These are phyloP conservation scores for Leccinum fuscescens DNA, from an alignment of 1,284 basidiomycete species.

Conservation along the genomic window DNA sequence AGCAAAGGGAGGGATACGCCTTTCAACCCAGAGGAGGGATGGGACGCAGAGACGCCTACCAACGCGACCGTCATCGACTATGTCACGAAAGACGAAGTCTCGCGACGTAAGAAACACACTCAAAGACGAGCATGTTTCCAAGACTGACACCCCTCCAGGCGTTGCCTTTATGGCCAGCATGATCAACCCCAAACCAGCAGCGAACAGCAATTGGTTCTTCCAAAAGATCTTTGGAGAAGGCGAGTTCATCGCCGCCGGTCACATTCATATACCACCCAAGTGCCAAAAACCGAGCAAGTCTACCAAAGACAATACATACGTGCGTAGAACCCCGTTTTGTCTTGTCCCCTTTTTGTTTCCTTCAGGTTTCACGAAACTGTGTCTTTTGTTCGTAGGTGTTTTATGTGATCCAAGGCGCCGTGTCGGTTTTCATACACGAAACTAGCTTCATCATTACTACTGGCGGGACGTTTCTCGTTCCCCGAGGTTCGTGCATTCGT, in stretches of 20 bases:
- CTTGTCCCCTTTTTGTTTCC: not conserved
- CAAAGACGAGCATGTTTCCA: not conserved
- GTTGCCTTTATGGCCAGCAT: constrained; percentile 73
- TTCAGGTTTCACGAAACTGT: not conserved
- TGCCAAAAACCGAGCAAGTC: constrained; percentile 84
- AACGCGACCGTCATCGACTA: constrained; percentile 73
- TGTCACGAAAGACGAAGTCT: constrained; percentile 56
- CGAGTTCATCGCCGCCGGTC: constrained; percentile 88
- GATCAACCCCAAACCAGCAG: constrained; percentile 57
- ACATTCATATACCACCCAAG: constrained; percentile 77
- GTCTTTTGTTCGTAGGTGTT: constrained; percentile 61
- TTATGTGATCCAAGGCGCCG: constrained; percentile 84
- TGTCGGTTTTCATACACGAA: constrained; percentile 81
- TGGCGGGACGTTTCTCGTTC: constrained; percentile 88
- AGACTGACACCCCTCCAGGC: constrained; percentile 41
- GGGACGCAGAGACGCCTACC: constrained; percentile 80
- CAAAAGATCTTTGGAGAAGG: constrained; percentile 96
- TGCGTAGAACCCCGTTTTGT: constrained; percentile 42
- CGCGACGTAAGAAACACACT: constrained; percentile 58
- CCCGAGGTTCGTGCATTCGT: constrained; percentile 61
- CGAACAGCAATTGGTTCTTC: constrained; percentile 74
- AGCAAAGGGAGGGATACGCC: constrained; percentile 43
- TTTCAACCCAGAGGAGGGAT: constrained; percentile 74
- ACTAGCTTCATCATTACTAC: constrained; percentile 76
- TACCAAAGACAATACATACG: constrained; percentile 94